Evolutionary conservation across 345 rosid species (phyloP).

Genomic region (Brassica juncea): DNA sequence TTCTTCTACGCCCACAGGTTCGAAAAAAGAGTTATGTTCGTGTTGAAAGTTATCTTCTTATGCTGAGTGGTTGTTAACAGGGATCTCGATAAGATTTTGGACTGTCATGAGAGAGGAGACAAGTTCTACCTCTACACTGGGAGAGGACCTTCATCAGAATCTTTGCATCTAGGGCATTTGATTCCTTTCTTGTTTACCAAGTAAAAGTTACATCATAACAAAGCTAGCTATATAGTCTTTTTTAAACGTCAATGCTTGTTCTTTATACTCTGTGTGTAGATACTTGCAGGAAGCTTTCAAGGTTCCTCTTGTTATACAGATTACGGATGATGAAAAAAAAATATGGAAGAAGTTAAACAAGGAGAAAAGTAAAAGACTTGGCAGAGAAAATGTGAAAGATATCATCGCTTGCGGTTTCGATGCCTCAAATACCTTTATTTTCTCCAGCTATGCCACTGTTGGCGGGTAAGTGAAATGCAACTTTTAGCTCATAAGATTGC

Average conservation of each 20-base stretch:
- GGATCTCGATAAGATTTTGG: constrained; percentile 75
- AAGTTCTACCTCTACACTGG: constrained; percentile 92
- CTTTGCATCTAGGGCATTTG: constrained; percentile 89
- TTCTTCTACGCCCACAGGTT: constrained; percentile 86
- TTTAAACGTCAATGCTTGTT: background rate
- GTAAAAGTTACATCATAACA: constrained; percentile 39
- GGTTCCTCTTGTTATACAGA: constrained; percentile 91
- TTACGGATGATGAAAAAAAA: constrained; percentile 90
- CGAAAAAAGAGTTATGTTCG: no score
- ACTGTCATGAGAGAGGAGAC: constrained; percentile 73
- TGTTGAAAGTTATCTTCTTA: background rate
- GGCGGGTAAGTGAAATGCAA: constrained; percentile 58
- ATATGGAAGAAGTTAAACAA: constrained; percentile 76
- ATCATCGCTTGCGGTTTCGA: constrained; percentile 99
- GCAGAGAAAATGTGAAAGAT: constrained; percentile 90
- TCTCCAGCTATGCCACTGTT: constrained; percentile 83
- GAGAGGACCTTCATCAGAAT: constrained; percentile 94
- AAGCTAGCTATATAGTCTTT: background rate
- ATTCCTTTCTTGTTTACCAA: constrained; percentile 96
- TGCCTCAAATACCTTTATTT: constrained; percentile 74
- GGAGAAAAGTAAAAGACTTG: constrained; percentile 88
- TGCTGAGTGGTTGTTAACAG: constrained; percentile 29
- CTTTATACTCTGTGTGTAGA: constrained; percentile 35
- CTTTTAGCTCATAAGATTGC: no score
- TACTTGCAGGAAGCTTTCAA: constrained; percentile 86